Evolutionary conservation across 805 yeast genomes (phyloP), one percentile per base, ranked within the genome.

Genomic region (Zygotorulaspora florentina): DNA sequence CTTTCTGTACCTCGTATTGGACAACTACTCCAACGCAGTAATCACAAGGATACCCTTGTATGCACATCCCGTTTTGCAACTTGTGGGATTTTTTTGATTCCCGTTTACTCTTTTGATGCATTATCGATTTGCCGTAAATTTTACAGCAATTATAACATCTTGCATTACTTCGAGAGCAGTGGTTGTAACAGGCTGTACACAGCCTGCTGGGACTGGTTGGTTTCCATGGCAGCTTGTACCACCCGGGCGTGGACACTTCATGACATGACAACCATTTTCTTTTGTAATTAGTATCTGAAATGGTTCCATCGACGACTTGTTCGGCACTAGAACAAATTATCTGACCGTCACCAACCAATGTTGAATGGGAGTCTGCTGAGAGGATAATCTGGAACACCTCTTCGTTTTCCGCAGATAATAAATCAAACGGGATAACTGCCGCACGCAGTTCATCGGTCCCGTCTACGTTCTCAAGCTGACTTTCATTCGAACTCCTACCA

Each of bases 1-100:
- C 20, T 20, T 35, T 35, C 6, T 16, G 20, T 35, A 2, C 38
- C 13, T 18, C 27, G 9, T 17, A 12, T 18, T n/a, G 12, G 10
- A 36, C 20, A n/a, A 42, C 8, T 3, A 37, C 40, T 18, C 29
- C 36, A 3, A 5, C 33, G 13, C 41, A 43, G 16, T 17, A 12
- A 25, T 23, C 38, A 18, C 46, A 43, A 7, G 30, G 8, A 17
- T 43, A 43, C 6, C 46, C 46, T 20, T 25, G 33, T 8, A 43
- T 17, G 6, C 8, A 18, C 4, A 35, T 23, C 15, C 41, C 46
- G 16, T 37, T 28, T 8, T 23, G 13, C 2, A 43, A 31, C 11
- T 28, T 30, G 3, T 13, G 30, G 12, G 40, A 29, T 5, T 5
- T 9, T 29, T 29, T 29, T 29, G 33, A 12, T 13, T 29, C 33